phyloP scores from a whole-genome alignment of 148 eudicot species.

The Chenopodium quinoa region DNA sequence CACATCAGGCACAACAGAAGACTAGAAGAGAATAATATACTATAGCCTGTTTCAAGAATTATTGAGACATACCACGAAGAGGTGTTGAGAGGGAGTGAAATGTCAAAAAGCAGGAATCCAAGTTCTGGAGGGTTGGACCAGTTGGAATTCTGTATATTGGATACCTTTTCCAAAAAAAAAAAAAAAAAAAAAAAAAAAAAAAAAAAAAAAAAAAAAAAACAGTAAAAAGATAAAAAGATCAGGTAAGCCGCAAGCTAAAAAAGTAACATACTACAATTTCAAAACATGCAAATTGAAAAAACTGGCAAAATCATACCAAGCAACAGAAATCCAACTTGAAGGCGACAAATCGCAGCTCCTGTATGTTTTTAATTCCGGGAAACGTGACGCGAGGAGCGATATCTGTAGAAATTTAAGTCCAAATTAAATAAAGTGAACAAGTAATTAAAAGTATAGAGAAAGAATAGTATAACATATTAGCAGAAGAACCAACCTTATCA shows the following conservation, averaged over 20 bases:
- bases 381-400: constrained; percentile 55
- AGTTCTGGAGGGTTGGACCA: constrained; percentile 86
- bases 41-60: background rate
- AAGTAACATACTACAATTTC: background rate
- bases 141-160: constrained; percentile 93
- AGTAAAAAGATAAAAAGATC: constrained; percentile 1
- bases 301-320: constrained; percentile 59
- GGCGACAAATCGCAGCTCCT: constrained; percentile 77
- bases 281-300: background rate
- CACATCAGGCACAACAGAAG: constrained; percentile 10
- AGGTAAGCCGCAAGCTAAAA: background rate
- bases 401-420: constrained; percentile 44
- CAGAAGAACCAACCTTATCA: constrained; percentile 63
- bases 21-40: background rate
- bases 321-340: constrained; percentile 93
- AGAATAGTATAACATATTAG: background rate
- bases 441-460: background rate
- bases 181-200: background rate
- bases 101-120: constrained; percentile 94
- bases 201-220: background rate
- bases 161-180: constrained; percentile 48
- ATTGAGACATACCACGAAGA: constrained; percentile 40
- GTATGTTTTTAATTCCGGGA: constrained; percentile 59
- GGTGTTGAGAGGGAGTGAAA: constrained; percentile 82
- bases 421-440: constrained; percentile 5